A percentile compares a stretch with the other conserved stretches of the same genome.
These are phyloP conservation scores for Aspergillus thermomutatus DNA, from an alignment of 2,329 filamentous ascomycete species.

Conservation along the genomic window DNA sequence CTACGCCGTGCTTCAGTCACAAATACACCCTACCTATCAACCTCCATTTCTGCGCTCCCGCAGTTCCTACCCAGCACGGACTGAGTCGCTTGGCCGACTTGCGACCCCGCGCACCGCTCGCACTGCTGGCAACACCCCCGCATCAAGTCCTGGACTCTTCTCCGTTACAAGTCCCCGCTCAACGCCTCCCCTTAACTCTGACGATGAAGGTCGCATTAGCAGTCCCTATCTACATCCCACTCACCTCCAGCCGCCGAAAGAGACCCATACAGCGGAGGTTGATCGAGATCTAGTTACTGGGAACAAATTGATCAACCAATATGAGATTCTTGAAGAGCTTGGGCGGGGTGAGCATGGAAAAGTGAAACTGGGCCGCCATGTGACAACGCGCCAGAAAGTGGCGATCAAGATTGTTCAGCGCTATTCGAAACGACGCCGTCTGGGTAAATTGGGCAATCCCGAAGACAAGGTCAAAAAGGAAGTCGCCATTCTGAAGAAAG, in stretches of 20 bases:
- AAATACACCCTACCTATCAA: conserved; percentile 40
- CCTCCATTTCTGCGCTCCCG: conserved; percentile 39
- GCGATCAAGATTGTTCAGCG: conserved; percentile 98
- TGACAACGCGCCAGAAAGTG: conserved; percentile 72
- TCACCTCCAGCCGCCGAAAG: conserved; percentile 70
- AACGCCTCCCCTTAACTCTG: conserved; percentile 32
- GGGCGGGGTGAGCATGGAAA: conserved; percentile 96
- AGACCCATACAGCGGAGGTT: conserved; percentile 87
- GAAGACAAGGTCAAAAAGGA: conserved; percentile 82
- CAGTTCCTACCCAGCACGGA: conserved; percentile 44
- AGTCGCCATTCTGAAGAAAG: conserved; percentile 97
- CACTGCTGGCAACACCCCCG: conserved; percentile 46
- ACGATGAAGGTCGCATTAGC: conserved; percentile 38
- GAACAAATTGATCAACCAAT: conserved; percentile 95
- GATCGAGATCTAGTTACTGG: conserved; percentile 86
- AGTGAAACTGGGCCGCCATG: conserved; percentile 87
- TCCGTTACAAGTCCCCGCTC: conserved; percentile 32
- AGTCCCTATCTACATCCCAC: conserved; percentile 68
- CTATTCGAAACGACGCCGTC: conserved; percentile 85
- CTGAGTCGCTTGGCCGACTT: conserved; percentile 20
- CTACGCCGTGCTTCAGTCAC: conserved; percentile 45
- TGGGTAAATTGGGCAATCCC: conserved; percentile 71
- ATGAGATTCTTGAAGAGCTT: conserved; percentile 94
- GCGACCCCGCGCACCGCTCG: conserved; percentile 29
- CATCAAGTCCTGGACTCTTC: conserved; percentile 47